Evolutionary conservation across 345 rosid species (phyloP).

Genomic region (Populus deltoides): DNA sequence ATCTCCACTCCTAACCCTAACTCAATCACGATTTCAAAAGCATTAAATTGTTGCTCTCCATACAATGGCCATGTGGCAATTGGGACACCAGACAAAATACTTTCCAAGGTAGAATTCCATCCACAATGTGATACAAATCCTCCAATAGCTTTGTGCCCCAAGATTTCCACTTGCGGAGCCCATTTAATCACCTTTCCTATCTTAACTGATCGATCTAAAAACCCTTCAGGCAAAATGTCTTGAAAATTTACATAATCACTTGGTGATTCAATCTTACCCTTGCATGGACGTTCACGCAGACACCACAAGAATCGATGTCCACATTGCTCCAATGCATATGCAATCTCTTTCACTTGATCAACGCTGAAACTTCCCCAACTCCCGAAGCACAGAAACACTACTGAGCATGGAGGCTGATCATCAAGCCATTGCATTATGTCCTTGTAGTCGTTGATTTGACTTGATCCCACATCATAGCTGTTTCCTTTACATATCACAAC

Average conservation of each 20-base stretch:
- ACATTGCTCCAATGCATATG: not conserved
- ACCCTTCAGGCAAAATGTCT: not conserved
- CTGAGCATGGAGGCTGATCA: slow-evolving; percentile 11
- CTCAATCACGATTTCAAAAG: not conserved
- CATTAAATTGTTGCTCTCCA: slow-evolving; percentile 5
- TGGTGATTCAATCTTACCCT: not conserved
- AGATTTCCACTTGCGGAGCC: slow-evolving; percentile 1
- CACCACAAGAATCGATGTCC: slow-evolving; percentile 20
- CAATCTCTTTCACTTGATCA: slow-evolving; percentile 18
- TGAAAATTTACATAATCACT: not conserved
- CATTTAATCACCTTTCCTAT: slow-evolving; percentile 9
- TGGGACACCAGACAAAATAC: slow-evolving; percentile 5
- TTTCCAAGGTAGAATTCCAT: slow-evolving; percentile 8
- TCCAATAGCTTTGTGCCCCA: slow-evolving; percentile 7
- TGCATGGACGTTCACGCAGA: not conserved
- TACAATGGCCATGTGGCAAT: slow-evolving; percentile 11
- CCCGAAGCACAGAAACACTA: slow-evolving; percentile 22
- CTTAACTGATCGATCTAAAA: not conserved
- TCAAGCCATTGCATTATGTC: slow-evolving; percentile 17
- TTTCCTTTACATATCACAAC: not conserved
- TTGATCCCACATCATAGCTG: not conserved
- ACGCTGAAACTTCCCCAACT: slow-evolving; percentile 15
- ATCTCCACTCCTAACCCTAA: not conserved
- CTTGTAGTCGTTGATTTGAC: not conserved
- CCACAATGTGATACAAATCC: slow-evolving; percentile 16